phyloP scores from a whole-genome alignment of 306 rosid genomes.

The Prunus padus region DNA sequence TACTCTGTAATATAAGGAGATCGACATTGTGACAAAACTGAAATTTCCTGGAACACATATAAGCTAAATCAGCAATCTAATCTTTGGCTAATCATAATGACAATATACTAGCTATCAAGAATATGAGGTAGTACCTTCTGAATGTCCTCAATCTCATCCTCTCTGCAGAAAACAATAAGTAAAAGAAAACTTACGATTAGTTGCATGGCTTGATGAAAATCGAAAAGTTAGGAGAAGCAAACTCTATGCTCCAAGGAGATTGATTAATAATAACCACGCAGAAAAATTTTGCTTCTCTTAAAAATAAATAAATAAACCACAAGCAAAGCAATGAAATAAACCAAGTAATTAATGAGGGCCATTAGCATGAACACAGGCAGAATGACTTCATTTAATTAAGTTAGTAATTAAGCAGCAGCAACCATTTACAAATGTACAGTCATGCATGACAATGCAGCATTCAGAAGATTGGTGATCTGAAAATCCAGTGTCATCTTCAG shows the following conservation, averaged over 20 bases:
- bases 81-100: constrained; percentile 21
- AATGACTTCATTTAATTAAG: constrained; percentile 10
- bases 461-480: not conserved
- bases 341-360: not conserved
- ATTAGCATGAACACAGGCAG: constrained; percentile 2
- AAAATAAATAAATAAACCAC: too few relatives aligned
- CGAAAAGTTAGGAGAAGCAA: constrained; percentile 18
- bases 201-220: constrained; percentile 23
- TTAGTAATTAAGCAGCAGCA: not conserved
- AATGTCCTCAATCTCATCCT: constrained; percentile 98
- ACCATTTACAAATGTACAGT: not conserved
- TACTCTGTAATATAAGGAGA: constrained; percentile 93
- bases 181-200: constrained; percentile 29
- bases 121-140: constrained; percentile 70
- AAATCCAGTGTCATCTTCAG: not conserved
- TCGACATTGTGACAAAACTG: constrained; percentile 97
- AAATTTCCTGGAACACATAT: constrained; percentile 84
- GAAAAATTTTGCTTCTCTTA: not conserved
- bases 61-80: constrained; percentile 39
- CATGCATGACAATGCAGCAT: constrained; percentile 11
- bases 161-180: constrained; percentile 52
- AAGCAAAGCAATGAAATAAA: too few relatives aligned
- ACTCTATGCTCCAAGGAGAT: not conserved
- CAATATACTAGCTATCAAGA: constrained; percentile 20
- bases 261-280: not conserved